Evolutionary conservation across 2,329 filamentous ascomycete genomes (phyloP), one percentile per base, ranked within the genome.

Genomic region (Diplodia seriata): DNA sequence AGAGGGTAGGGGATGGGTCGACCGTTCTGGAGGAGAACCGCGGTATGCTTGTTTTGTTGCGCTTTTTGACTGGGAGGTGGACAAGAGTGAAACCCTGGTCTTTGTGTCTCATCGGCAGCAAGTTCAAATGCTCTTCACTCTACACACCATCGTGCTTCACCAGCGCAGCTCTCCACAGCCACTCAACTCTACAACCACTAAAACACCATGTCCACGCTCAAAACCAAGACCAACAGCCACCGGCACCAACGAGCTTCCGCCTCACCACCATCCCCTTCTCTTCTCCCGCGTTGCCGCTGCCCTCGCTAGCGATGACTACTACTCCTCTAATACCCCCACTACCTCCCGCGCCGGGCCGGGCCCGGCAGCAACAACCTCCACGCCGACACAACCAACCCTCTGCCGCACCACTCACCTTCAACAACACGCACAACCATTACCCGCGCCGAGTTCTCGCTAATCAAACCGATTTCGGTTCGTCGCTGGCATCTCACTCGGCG

Each of bases 341-440:
- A 18, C 40, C 40, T 15, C 14, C 40, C 14, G 23, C 23, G 23
- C 23, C 23, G 23, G 23, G 23, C 40, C 40, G 40, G 40, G 6
- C 15, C 40, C 40, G 40, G 40, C 40, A 23, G 15, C 40, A 23
- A 18, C 33, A n/a, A 33, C n/a, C 11, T 33, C n/a, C 33, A 57
- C 36, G n/a, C 12, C 54, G 29, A 40, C 54, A 11, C 5, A 4
- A n/a, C 11, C 5, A 4, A n/a, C 11, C 54, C 40, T 43, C 40
- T 43, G 40, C 18, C 18, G 40, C 40, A 38, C 33, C 33, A 3
- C 31, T n/a, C 7, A 9, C 54, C 43, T 23, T 26, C 23, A 26
- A 26, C 54, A 57, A 57, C 54, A 57, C 54, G 18, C 29, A 40
- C 54, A 9, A 20, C 33, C 54, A 57, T 18, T 23, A 3, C 54